phyloP scores from a whole-genome alignment of 176 grass and related monocot species.

The Lolium perenne region DNA sequence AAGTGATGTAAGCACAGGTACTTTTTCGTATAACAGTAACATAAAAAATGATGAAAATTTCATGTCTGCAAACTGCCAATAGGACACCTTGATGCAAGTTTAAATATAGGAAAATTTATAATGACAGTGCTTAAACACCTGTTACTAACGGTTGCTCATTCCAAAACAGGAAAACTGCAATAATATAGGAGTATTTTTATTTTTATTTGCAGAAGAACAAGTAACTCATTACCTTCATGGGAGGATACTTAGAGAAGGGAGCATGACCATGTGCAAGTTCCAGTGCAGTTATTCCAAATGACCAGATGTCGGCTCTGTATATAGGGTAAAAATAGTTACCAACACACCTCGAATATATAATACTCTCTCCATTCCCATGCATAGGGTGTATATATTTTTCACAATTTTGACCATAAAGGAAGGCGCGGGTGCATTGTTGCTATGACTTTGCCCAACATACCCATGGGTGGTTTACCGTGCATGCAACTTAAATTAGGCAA shows the following conservation, averaged over 20 bases:
- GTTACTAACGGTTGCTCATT: not conserved
- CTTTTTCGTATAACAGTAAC: not conserved
- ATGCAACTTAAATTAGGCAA: too few relatives aligned
- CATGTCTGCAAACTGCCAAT: constrained; percentile 30
- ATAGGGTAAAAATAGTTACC: constrained; percentile 26
- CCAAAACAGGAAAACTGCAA: not conserved
- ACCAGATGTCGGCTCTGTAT: constrained; percentile 84
- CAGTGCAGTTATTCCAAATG: constrained; percentile 83
- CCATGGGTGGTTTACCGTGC: too few relatives aligned
- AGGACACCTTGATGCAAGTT: constrained; percentile 2
- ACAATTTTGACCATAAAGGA: constrained; percentile 17
- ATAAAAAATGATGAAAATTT: constrained; percentile 11
- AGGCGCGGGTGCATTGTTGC: too few relatives aligned
- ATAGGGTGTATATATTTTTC: constrained; percentile 51
- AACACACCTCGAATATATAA: constrained; percentile 26
- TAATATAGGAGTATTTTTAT: not conserved
- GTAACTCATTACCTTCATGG: constrained; percentile 66
- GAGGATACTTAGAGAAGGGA: constrained; percentile 87
- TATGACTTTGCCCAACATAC: too few relatives aligned
- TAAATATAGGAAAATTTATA: not conserved
- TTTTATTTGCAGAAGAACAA: not conserved
- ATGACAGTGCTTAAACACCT: not conserved
- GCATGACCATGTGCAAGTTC: constrained; percentile 84
- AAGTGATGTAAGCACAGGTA: not conserved
- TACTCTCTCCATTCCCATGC: constrained; percentile 70